A percentile compares a stretch with the other conserved stretches of the same genome.
These are phyloP conservation scores for Vicia villosa DNA, from an alignment of 306 rosid species.

Conservation along the genomic window DNA sequence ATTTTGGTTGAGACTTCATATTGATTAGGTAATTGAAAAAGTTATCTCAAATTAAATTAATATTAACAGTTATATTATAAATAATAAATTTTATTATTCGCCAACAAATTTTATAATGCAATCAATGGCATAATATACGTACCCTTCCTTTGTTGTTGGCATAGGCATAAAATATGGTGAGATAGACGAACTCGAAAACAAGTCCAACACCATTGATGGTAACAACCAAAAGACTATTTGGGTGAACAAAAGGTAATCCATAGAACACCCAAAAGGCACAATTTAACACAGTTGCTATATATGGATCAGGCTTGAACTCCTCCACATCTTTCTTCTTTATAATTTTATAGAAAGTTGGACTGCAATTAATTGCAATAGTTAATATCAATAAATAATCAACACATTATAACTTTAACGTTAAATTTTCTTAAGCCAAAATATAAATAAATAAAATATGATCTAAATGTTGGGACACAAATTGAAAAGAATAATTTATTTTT, in stretches of 20 bases:
- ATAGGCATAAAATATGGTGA: slow-evolving; percentile 48
- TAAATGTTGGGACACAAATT: not conserved
- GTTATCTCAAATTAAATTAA: no score
- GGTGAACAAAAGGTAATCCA: slow-evolving; percentile 77
- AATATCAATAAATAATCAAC: not conserved
- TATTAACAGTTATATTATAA: no score
- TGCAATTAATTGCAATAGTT: slow-evolving; percentile 33
- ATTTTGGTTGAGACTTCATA: no score
- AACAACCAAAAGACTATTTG: slow-evolving; percentile 59
- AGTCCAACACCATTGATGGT: slow-evolving; percentile 70
- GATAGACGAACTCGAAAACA: slow-evolving; percentile 51
- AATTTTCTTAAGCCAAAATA: not conserved
- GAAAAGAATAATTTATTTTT: no score
- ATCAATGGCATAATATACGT: not conserved
- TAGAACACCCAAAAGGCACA: slow-evolving; percentile 75
- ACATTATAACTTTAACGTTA: not conserved
- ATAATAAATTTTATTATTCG: no score
- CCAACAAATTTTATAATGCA: no score
- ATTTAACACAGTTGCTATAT: slow-evolving; percentile 61
- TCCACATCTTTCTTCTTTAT: slow-evolving; percentile 61
- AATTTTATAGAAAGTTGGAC: slow-evolving; percentile 66
- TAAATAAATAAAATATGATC: not conserved
- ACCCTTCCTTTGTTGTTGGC: slow-evolving; percentile 57
- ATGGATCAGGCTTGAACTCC: slow-evolving; percentile 66
- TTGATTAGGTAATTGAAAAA: no score